Conservation (phyloP, 306 rosid species). For the Alnus glutinosa region DNA sequence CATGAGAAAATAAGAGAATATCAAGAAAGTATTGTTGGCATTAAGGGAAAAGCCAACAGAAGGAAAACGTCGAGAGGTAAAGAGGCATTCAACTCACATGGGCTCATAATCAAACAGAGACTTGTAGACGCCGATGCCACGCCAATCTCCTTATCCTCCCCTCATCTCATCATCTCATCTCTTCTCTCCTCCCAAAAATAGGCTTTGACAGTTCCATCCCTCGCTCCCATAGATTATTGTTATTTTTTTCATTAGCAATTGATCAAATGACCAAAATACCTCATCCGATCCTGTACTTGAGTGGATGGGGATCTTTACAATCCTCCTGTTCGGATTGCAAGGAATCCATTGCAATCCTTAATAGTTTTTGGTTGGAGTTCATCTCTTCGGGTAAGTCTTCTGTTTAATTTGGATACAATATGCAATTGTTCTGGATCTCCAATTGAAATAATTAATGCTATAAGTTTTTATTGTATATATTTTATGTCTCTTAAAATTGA, state of each 20-base stretch:
- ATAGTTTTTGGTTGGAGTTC: too few species aligned
- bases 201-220: conserved; percentile 4
- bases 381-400: too few species aligned
- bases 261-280: background rate
- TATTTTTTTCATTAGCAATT: background rate
- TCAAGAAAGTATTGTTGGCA: background rate
- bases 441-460: too few species aligned
- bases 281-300: background rate
- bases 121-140: conserved; percentile 43
- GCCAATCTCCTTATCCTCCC: conserved; percentile 44
- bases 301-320: background rate
- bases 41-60: background rate
- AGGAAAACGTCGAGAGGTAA: background rate
- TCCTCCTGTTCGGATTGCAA: too few species aligned
- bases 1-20: too few species aligned
- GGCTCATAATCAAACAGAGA: conserved; percentile 32
- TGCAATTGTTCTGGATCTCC: too few species aligned
- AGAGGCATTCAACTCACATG: conserved; percentile 18
- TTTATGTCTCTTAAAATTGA: too few species aligned
- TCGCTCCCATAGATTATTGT: background rate
- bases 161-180: conserved; percentile 12
- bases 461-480: too few species aligned
- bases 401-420: too few species aligned
- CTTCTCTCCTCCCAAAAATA: conserved; percentile 14
- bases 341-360: too few species aligned